Evolutionary conservation across 2,329 filamentous ascomycete genomes (phyloP).

Genomic region (Bipolaris bicolor): DNA sequence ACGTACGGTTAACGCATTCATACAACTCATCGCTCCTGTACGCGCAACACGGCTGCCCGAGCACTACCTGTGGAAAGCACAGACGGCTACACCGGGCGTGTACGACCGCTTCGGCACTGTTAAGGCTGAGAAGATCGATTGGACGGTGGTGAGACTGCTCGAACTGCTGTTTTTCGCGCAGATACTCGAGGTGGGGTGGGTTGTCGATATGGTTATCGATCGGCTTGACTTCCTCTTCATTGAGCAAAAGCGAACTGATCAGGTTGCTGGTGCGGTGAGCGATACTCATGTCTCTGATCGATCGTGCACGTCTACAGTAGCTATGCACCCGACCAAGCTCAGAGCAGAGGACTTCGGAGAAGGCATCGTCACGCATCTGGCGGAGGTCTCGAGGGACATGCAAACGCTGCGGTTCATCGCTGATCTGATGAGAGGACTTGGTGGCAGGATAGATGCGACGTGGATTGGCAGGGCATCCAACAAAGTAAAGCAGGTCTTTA

Average conservation of each 20-base stretch:
- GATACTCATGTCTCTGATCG: not conserved
- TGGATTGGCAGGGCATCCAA: not conserved
- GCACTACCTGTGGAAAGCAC: conserved; percentile 10
- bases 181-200: conserved; percentile 1
- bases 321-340: not conserved
- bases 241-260: not conserved
- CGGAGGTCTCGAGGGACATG: not conserved
- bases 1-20: conserved; percentile 7
- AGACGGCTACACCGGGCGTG: not conserved
- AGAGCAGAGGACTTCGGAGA: not conserved
- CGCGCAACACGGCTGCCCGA: conserved; percentile 3
- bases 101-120: not conserved
- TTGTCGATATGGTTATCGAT: conserved; percentile 2
- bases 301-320: not conserved
- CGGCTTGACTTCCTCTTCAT: not conserved
- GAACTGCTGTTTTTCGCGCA: conserved; percentile 1
- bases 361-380: not conserved
- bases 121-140: not conserved
- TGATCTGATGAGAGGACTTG: not conserved
- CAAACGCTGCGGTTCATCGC: not conserved
- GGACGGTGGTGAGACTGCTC: not conserved
- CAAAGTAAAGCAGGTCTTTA: not conserved
- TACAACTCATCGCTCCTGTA: conserved; percentile 5
- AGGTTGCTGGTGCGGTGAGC: not conserved
- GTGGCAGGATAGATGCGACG: not conserved